phyloP scores from a whole-genome alignment of 805 yeast species.

The Helenozyma rhizophorensis region DNA sequence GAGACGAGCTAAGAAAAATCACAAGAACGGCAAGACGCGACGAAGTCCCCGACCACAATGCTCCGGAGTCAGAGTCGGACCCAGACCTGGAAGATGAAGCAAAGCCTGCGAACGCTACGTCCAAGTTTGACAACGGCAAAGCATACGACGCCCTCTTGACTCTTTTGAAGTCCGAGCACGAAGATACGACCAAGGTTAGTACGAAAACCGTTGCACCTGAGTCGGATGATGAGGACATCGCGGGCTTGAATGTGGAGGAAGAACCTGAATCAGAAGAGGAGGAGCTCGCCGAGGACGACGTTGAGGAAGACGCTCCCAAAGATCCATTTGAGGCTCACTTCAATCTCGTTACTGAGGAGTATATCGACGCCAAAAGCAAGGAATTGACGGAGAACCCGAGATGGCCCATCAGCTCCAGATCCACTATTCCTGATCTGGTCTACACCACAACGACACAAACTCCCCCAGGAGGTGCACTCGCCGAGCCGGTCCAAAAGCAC shows the following conservation, averaged over 20 bases:
- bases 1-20: conserved; percentile 57
- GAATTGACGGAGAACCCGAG: conserved; percentile 15
- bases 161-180: conserved; percentile 39
- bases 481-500: conserved; percentile 7
- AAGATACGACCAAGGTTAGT: no score
- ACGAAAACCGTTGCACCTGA: not conserved
- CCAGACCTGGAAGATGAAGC: conserved; percentile 15
- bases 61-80: conserved; percentile 13
- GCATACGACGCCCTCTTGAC: conserved; percentile 69
- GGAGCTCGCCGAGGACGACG: not conserved
- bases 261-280: conserved; percentile 9
- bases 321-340: conserved; percentile 84
- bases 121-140: conserved; percentile 24
- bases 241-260: conserved; percentile 26
- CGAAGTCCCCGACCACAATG: conserved; percentile 12
- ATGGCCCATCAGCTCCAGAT: conserved; percentile 25
- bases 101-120: conserved; percentile 17
- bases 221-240: conserved; percentile 16
- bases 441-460: conserved; percentile 31
- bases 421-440: conserved; percentile 15
- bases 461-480: conserved; percentile 26
- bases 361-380: conserved; percentile 24
- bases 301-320: conserved; percentile 16
- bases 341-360: conserved; percentile 44
- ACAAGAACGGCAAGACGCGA: conserved; percentile 49